A percentile compares a stretch with the other conserved stretches of the same genome.
phyloP scores from a whole-genome alignment of 2,329 filamentous ascomycete genomes.

The Aspergillus transmontanensis region DNA sequence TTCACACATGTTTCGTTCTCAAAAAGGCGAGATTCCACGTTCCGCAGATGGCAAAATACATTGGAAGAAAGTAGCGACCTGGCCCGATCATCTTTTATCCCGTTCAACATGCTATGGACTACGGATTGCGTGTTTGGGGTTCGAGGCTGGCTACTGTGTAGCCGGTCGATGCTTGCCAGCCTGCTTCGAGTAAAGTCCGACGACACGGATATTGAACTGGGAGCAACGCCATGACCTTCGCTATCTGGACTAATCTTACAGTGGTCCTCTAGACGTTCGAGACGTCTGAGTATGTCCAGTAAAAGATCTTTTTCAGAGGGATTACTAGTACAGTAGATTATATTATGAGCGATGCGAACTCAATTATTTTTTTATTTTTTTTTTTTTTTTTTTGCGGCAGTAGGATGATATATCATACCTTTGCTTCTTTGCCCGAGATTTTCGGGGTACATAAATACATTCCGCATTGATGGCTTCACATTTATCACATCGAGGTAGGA shows the following conservation, averaged over 20 bases:
- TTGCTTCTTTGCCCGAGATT: conserved; percentile 13
- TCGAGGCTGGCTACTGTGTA: background rate
- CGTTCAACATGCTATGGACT: conserved; percentile 1
- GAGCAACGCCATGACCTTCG: background rate
- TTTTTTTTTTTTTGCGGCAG: background rate
- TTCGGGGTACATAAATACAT: conserved; percentile 21
- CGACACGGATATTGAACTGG: conserved; percentile 5
- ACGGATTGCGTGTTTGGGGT: background rate
- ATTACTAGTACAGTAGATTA: background rate
- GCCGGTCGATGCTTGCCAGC: too few relatives aligned
- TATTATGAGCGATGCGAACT: background rate
- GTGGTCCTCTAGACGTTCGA: conserved; percentile 20
- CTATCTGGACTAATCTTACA: conserved; percentile 6
- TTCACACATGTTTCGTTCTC: conserved; percentile 12
- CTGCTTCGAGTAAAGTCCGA: background rate
- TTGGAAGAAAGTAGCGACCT: conserved; percentile 10
- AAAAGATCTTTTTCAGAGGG: conserved; percentile 13
- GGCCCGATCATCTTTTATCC: conserved; percentile 6
- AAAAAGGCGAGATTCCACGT: conserved; percentile 13
- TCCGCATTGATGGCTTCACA: conserved; percentile 15
- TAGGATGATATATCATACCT: conserved; percentile 3
- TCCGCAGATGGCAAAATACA: conserved; percentile 17
- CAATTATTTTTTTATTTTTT: too few relatives aligned
- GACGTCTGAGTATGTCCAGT: conserved; percentile 12
- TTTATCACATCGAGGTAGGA: conserved; percentile 22